These are phyloP conservation scores for Fragilaria radians DNA, from an alignment of 108 stramenopile species.

Conservation along the genomic window DNA sequence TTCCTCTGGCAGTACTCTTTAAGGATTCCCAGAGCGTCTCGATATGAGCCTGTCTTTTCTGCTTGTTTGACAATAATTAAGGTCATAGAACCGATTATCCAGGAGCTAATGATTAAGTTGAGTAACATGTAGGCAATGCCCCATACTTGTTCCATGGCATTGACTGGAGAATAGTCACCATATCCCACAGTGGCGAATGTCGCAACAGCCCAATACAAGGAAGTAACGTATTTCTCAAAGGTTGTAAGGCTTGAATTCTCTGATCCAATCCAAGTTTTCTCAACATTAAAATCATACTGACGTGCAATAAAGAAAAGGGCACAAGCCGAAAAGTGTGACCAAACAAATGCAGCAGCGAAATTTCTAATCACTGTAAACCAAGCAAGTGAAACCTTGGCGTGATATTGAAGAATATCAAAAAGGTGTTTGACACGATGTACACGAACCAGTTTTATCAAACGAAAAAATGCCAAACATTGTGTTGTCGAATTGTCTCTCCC, in stretches of 20 bases:
- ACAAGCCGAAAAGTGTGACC: conserved; percentile 51
- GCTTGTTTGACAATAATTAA: conserved; percentile 49
- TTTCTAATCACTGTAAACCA: conserved; percentile 42
- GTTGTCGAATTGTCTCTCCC: conserved; percentile 7
- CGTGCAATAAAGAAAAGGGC: conserved; percentile 54
- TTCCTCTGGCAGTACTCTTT: conserved; percentile 15
- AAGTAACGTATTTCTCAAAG: conserved; percentile 29
- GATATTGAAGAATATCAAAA: conserved; percentile 42
- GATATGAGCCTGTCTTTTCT: conserved; percentile 35
- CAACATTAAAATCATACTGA: conserved; percentile 32
- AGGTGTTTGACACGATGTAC: conserved; percentile 40
- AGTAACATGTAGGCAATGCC: conserved; percentile 42
- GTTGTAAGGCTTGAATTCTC: conserved; percentile 10
- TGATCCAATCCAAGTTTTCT: conserved; percentile 41
- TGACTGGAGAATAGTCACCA: conserved; percentile 48
- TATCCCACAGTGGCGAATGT: conserved; percentile 51
- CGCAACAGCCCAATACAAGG: conserved; percentile 46
- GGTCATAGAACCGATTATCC: conserved; percentile 59
- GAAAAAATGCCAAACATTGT: conserved; percentile 23
- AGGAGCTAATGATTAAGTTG: conserved; percentile 30
- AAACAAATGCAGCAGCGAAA: conserved; percentile 32
- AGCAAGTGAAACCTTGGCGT: conserved; percentile 31
- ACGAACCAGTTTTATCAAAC: conserved; percentile 38
- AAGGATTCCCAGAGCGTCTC: conserved; percentile 22
- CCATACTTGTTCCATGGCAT: conserved; percentile 35